Evolutionary conservation across 352 stramenopile genomes (phyloP).

Genomic region (Globisporangium irregulare): DNA sequence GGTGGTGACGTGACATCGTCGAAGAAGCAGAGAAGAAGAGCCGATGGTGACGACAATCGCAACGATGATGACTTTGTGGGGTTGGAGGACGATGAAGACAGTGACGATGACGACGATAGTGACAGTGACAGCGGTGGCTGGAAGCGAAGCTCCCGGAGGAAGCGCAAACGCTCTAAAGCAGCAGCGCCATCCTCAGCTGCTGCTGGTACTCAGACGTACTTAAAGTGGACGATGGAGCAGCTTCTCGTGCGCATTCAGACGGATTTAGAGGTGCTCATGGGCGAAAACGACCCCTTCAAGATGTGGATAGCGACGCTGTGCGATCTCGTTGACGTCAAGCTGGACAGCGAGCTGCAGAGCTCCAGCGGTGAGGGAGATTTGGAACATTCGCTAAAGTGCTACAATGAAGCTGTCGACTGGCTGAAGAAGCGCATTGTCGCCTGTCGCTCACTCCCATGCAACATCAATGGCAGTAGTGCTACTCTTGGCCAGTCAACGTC

Average conservation of each 20-base stretch:
- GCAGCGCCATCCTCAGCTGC: background rate
- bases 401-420: slow-evolving; percentile 42
- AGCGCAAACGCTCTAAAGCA: background rate
- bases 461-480: background rate
- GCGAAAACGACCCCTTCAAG: slow-evolving; percentile 20
- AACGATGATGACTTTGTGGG: slow-evolving; percentile 16
- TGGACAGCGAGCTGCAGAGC: slow-evolving; percentile 17
- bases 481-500: background rate
- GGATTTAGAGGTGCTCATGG: slow-evolving; percentile 26
- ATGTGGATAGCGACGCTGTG: slow-evolving; percentile 26
- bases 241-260: slow-evolving; percentile 34
- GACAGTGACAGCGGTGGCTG: background rate
- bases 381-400: slow-evolving; percentile 27
- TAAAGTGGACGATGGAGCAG: slow-evolving; percentile 48
- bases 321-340: slow-evolving; percentile 30
- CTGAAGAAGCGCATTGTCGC: slow-evolving; percentile 34
- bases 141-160: background rate
- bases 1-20: background rate
- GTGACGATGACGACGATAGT: background rate
- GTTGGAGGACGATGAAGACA: slow-evolving; percentile 12
- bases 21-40: background rate
- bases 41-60: background rate
- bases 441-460: slow-evolving; percentile 16
- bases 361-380: slow-evolving; percentile 16
- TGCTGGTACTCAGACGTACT: slow-evolving; percentile 18